phyloP scores from a whole-genome alignment of 371 early-diverging fungal genomes.

The Mucor lusitanicus region DNA sequence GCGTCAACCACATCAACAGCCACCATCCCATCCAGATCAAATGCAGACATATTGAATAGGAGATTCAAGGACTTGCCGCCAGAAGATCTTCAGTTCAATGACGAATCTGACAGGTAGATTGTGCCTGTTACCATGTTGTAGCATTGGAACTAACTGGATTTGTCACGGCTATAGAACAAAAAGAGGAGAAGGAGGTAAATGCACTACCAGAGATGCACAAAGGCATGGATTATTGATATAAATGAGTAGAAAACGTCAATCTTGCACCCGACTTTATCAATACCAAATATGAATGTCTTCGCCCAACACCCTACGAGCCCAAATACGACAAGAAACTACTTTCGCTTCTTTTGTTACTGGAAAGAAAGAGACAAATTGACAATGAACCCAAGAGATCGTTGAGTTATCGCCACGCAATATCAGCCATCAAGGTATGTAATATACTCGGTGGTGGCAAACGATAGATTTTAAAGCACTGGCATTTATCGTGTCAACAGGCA shows the following conservation, averaged over 20 bases:
- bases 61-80: conserved; percentile 7
- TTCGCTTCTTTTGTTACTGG: conserved; percentile 36
- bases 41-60: conserved; percentile 12
- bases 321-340: conserved; percentile 39
- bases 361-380: conserved; percentile 37
- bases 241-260: neutral
- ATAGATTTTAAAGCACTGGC: too few species aligned
- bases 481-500: conserved; percentile 25
- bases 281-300: conserved; percentile 45
- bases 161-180: neutral
- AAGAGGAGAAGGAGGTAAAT: neutral
- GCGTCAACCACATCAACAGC: neutral
- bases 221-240: neutral
- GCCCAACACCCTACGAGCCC: conserved; percentile 46
- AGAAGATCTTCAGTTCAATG: conserved; percentile 8
- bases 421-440: conserved; percentile 44
- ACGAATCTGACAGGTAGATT: neutral
- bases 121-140: neutral
- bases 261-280: conserved; percentile 40
- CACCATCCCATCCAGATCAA: neutral
- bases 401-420: conserved; percentile 51
- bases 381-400: conserved; percentile 43
- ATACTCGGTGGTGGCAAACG: too few species aligned
- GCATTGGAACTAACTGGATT: neutral
- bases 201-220: neutral